Conservation (phyloP, 805 yeast species). For the Metschnikowia lochheadii region DNA sequence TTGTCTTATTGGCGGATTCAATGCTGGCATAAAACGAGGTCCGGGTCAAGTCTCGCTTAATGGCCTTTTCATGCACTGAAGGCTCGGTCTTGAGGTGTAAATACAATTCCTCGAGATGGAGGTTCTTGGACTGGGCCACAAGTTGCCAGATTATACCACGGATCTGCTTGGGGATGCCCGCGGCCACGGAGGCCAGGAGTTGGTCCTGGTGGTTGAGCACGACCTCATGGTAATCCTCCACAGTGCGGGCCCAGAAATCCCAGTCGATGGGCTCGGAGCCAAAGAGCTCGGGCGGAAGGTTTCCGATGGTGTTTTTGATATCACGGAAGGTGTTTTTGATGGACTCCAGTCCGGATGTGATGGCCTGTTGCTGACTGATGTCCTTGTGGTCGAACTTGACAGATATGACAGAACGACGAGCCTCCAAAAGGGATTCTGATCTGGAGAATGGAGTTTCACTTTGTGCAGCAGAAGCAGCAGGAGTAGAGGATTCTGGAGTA, state of each 20-base stretch:
- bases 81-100: constrained; percentile 43
- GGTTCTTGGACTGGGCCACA: constrained; percentile 72
- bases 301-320: constrained; percentile 46
- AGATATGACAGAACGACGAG: constrained; percentile 55
- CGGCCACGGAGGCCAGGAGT: constrained; percentile 53
- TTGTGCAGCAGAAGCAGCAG: no score
- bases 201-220: constrained; percentile 59
- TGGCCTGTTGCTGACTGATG: constrained; percentile 45
- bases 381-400: constrained; percentile 49
- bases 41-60: constrained; percentile 76
- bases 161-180: constrained; percentile 80
- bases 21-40: constrained; percentile 72
- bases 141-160: constrained; percentile 93
- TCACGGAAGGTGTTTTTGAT: constrained; percentile 42
- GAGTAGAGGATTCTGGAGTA: no score
- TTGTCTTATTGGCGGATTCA: constrained; percentile 51
- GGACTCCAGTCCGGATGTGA: constrained; percentile 35
- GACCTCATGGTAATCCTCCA: constrained; percentile 67
- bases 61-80: constrained; percentile 68
- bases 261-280: constrained; percentile 48
- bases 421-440: constrained; percentile 41
- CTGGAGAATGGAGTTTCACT: no score
- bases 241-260: constrained; percentile 86
- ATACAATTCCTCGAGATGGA: constrained; percentile 57
- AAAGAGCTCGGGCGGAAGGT: constrained; percentile 15